Base-by-base conservation (phyloP, 768 basidiomycete genomes). In the Rhizopogon vesiculosus region DNA sequence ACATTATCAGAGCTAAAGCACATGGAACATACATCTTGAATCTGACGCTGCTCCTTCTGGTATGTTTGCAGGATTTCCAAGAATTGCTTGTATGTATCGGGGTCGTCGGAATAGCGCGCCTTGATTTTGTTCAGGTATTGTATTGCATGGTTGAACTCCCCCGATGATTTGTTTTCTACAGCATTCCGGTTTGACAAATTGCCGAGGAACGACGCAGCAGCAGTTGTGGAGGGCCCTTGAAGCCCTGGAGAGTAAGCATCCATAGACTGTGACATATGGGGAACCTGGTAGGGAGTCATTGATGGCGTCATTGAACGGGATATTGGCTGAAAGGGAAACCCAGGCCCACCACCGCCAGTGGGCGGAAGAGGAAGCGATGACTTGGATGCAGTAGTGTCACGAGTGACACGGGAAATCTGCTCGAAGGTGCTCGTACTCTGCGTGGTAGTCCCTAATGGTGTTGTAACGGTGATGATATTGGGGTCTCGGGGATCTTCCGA, bases 91-190 rank as follows among this genome's bases (percentile, higher is more conserved):
- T 93, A 93, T 33, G 89, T 94, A 63, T 93, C 92, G n/a, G 89
- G 85, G 57, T 97, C 93, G 60, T 89, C 85, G 10, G 83, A 73
- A 70, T 88, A 98, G 19, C 94, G 86, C 16, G 85, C 86, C 74
- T 98, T 98, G 77, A 99, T 98, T 77, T 95, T 96, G 81, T 97
- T 98, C 64, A 99, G 86, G 69, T 95, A 99, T 64, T 93, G 86
- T 59, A 98, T 98, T 13, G 97, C 97, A 64, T 96, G 88, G 69
- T 89, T 87, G 75, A 93, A 97, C 66, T 98, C 87, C 57, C 78
- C 81, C 10, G 78, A 68, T 12, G 81, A 76, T 53, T 80, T 81
- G 59, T 75, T 73, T 60, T 84, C 83, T 40, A 76, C 72, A 15
- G 75, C 69, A 42, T 77, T 75, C 61, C 75, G 77, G 58, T 76